Evolutionary conservation across 2,329 filamentous ascomycete species (phyloP).

Genomic region (Pezicula radicicola): DNA sequence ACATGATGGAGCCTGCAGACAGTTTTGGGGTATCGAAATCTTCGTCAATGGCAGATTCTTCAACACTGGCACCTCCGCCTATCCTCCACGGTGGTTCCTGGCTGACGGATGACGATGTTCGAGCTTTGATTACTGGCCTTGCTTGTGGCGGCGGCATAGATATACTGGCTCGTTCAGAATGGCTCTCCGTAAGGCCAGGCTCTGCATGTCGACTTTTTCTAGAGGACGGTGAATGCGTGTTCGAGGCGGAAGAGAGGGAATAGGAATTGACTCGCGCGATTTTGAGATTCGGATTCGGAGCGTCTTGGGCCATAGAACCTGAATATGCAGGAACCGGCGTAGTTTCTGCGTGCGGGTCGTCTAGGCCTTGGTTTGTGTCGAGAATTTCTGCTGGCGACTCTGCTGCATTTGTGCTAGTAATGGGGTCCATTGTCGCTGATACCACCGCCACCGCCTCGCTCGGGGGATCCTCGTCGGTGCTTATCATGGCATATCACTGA

Average conservation of each 20-base stretch:
- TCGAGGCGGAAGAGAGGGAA: constrained; percentile 44
- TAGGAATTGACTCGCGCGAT: constrained; percentile 15
- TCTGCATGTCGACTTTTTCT: constrained; percentile 59
- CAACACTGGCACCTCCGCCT: constrained; percentile 22
- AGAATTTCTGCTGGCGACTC: neutral
- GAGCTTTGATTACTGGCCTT: constrained; percentile 36
- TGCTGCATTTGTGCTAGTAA: neutral
- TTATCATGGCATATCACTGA: neutral
- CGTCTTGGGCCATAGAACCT: neutral
- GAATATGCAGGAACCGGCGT: constrained; percentile 2
- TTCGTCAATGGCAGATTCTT: constrained; percentile 41
- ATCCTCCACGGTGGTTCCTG: constrained; percentile 40
- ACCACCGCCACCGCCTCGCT: neutral
- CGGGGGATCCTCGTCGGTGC: neutral
- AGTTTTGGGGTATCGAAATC: constrained; percentile 48
- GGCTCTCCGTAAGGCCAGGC: constrained; percentile 53
- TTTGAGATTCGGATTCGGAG: constrained; percentile 6
- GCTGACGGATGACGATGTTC: constrained; percentile 26
- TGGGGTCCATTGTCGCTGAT: neutral
- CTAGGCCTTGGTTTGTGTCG: neutral
- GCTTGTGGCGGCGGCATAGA: constrained; percentile 60
- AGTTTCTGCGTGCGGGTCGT: neutral
- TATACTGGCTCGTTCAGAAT: constrained; percentile 57
- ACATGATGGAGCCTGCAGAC: constrained; percentile 29
- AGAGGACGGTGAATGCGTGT: constrained; percentile 27